These are phyloP conservation scores for Venturia oleaginea DNA, from an alignment of 2,329 filamentous ascomycete species.

Conservation along the genomic window DNA sequence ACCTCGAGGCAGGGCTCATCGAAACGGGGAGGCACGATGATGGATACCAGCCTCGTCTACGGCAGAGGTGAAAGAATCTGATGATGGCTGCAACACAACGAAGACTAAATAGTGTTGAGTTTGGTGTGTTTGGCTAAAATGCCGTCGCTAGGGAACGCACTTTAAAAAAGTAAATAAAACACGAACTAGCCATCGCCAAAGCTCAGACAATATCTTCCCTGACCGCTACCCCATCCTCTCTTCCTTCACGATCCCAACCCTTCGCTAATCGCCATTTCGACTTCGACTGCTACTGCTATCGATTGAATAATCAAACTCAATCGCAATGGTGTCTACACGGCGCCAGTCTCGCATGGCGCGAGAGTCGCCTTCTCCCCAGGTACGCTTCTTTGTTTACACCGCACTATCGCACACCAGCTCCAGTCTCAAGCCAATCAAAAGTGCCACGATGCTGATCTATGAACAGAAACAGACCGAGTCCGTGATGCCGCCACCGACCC, in stretches of 20 bases:
- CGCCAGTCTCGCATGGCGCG: slow-evolving; percentile 7
- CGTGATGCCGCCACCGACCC: not conserved
- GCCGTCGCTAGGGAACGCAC: not conserved
- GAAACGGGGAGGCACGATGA: not conserved
- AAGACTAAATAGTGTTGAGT: not conserved
- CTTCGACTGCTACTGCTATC: not conserved
- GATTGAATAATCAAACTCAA: not conserved
- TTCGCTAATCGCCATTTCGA: not conserved
- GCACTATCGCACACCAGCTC: not conserved
- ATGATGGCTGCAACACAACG: not conserved
- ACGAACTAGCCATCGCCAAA: not conserved
- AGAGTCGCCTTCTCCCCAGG: not conserved
- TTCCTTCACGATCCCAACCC: not conserved
- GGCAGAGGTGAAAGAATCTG: not conserved
- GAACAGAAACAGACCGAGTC: not conserved
- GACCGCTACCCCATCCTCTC: not conserved
- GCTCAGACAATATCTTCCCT: not conserved
- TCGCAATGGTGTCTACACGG: slow-evolving; percentile 9
- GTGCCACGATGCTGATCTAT: slow-evolving; percentile 6
- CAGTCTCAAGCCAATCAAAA: not conserved
- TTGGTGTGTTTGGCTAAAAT: not conserved
- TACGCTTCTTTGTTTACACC: not conserved
- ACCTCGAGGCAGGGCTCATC: not conserved
- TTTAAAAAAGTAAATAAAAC: not conserved
- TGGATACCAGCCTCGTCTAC: not conserved